A percentile compares a stretch with the other conserved stretches of the same genome.
phyloP scores from a whole-genome alignment of 768 basidiomycete genomes.

The Xerocomus potaroensis region DNA sequence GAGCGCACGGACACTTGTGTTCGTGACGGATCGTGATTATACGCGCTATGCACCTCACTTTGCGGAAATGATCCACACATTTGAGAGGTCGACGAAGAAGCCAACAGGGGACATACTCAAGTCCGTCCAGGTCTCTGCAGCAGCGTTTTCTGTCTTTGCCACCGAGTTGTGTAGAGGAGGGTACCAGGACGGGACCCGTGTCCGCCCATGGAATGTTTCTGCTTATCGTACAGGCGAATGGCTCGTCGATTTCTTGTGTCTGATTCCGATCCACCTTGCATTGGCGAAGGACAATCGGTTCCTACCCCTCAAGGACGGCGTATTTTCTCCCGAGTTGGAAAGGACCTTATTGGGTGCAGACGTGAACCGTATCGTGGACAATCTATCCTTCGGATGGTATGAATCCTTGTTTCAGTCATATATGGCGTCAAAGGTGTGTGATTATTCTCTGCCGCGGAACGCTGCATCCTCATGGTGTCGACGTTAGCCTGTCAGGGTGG shows the following conservation, averaged over 20 bases:
- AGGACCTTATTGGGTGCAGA: constrained; percentile 54
- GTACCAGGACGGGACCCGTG: background rate
- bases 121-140: constrained; percentile 33
- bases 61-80: constrained; percentile 38
- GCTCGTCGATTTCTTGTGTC: constrained; percentile 55
- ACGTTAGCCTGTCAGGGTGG: constrained; percentile 54
- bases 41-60: constrained; percentile 41
- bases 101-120: constrained; percentile 45
- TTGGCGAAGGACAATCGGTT: constrained; percentile 58
- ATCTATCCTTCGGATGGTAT: constrained; percentile 59
- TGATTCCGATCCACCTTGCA: constrained; percentile 64
- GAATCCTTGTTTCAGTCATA: constrained; percentile 62
- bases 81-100: constrained; percentile 49
- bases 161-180: constrained; percentile 5
- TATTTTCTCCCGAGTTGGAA: constrained; percentile 47
- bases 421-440: constrained; percentile 48
- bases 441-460: accelerated
- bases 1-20: constrained; percentile 36
- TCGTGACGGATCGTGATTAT: constrained; percentile 39
- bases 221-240: constrained; percentile 52
- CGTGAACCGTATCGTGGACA: constrained; percentile 53
- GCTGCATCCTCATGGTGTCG: background rate
- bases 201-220: constrained; percentile 31
- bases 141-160: constrained; percentile 28
- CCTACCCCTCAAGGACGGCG: constrained; percentile 56